phyloP scores from a whole-genome alignment of 345 rosid species.

The Acer saccharum region DNA sequence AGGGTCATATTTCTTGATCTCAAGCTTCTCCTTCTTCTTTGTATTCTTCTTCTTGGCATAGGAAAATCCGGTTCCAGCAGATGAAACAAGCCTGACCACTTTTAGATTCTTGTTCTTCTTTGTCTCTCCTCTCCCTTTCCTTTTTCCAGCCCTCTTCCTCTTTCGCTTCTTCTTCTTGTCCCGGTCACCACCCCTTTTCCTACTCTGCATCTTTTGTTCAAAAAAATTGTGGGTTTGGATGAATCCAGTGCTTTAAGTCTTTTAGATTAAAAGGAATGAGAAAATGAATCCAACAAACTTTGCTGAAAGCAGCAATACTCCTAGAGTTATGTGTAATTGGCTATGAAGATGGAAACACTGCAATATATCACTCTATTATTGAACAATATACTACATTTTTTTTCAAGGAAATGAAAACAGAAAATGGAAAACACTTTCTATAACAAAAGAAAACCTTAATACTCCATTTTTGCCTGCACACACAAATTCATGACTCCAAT shows the following conservation, averaged over 20 bases:
- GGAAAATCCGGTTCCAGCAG: slow-evolving; percentile 28
- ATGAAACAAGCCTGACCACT: slow-evolving; percentile 25
- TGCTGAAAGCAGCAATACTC: background rate
- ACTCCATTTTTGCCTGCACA: background rate
- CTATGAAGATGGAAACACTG: background rate
- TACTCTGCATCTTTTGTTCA: slow-evolving; percentile 25
- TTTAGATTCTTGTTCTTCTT: slow-evolving; percentile 29
- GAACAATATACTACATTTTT: background rate
- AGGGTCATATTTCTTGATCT: slow-evolving; percentile 39
- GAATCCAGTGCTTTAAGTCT: background rate
- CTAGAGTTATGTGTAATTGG: background rate
- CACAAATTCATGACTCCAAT: background rate
- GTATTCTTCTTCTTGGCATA: slow-evolving; percentile 32
- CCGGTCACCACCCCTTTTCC: slow-evolving; percentile 35
- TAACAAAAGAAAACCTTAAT: background rate
- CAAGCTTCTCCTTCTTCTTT: slow-evolving; percentile 26
- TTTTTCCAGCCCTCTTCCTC: slow-evolving; percentile 31
- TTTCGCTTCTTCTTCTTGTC: slow-evolving; percentile 29
- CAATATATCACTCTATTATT: background rate
- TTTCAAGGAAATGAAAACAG: background rate
- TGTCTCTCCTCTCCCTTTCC: slow-evolving; percentile 25
- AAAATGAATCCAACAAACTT: background rate
- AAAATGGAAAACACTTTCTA: background rate
- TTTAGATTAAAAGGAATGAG: background rate
- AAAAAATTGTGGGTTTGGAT: background rate